Base-by-base conservation (phyloP, 2,329 filamentous ascomycete species). In the Sporothrix pallida region DNA sequence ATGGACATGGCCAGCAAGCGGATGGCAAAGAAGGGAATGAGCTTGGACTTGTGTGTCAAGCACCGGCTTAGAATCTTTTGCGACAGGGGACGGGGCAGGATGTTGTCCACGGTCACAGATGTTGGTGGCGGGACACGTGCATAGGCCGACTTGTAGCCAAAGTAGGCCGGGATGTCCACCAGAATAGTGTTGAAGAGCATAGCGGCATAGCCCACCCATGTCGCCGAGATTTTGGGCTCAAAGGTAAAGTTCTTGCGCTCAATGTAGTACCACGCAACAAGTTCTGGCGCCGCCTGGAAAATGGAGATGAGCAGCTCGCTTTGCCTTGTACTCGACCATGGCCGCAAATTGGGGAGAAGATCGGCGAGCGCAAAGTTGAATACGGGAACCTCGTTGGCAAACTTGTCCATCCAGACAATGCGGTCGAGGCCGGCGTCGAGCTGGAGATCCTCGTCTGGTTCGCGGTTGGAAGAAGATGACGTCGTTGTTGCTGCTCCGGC, bases 131-230 rank as follows among this genome's bases (percentile, higher is more conserved):
- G 95, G 15, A 91, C 84, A 20, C 85, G 82, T 31, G 90, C 89
- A 76, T 89, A 91, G 58, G 85, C 86, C 13, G 88, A 86, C 56
- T 85, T 85, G 77, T 90, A 89, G 13, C 94, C 94, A 79, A 95
- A 93, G 75, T 88, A 88, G 37, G 84, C 80, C 1, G 95, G 95
- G 1, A 97, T 85, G 0, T 91, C 89, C 50, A 97, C 84, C 73
- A 91, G 88, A 63, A 98, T 90, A 0, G 91, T 89, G 75, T 92
- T 92, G 81, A 97, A 97, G 5, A 99, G 83, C 75, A 98, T 93
- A 0, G 94, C 90, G 0, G 94, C 94, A 80, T 97, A 97, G 58
- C 95, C 95, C 77, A 98, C 93, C 96, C 96, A 99, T 0, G 94
- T 96, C 62, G 94, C 91, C 2, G 94, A 96, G 5, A 97, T 86